Base-by-base conservation (phyloP, 2,329 filamentous ascomycete genomes). In the Fusarium chlamydosporum region DNA sequence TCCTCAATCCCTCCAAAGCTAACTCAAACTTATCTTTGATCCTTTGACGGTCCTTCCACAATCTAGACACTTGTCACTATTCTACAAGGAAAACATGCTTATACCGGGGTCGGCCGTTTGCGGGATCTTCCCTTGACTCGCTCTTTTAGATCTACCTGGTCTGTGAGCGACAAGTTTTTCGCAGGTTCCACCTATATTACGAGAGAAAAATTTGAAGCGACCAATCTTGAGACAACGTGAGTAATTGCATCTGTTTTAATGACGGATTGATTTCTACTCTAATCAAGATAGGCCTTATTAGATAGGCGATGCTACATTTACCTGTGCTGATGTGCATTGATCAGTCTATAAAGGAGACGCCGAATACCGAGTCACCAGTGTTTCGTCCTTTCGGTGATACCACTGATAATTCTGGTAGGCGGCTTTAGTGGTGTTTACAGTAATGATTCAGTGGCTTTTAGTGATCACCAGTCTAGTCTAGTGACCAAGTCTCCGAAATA, bases 191-290 rank as follows among this genome's bases (percentile, higher is more conserved):
- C 65, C 41, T 27, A 12, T 48, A 67, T 58, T 62, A 57, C 62
- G 62, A 67, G 62, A 67, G 34, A 65, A 65, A 23, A 47, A 53
- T 43, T 2, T n/a, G 1, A 12, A 6, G 2, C 2, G n/a, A 4
- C 65, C 65, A 67, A 67, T 67, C 31, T 53, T 15, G 18, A 35
- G 23, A 16, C 7, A n/a, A 12, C 23, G 40, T 68, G 65, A 68
- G 65, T 65, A 68, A 68, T 67, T 41, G 54, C 8, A 56, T 50
- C n/a, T 47, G 33, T 69, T 67, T 69, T 41, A 66, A 70, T 70
- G 61, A 70, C 66, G 65, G 65, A 68, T 69, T 46, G 52, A 27
- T 27, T n/a, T 35, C 31, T 48, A 56, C 23, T 23, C 4, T 23
- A 23, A 23, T 67, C 42, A 64, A 68, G 64, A 68, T 68, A 65